These are phyloP conservation scores for Beta lomatogona DNA, from an alignment of 179 eudicot species.

Conservation along the genomic window DNA sequence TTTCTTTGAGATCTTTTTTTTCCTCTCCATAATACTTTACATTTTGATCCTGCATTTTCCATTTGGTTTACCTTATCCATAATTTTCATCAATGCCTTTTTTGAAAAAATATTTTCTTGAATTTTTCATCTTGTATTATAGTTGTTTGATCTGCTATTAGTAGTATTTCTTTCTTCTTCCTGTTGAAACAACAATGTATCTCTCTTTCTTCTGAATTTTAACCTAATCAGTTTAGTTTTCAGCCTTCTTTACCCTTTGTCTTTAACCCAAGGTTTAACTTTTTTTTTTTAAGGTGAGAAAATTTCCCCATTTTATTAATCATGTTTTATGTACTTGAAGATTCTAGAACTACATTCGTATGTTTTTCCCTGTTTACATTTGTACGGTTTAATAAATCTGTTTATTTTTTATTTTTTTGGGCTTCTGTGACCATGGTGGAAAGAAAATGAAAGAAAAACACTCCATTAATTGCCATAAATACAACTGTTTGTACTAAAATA, in stretches of 20 bases:
- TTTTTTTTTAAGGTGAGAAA: too few species aligned
- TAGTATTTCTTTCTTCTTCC: neutral
- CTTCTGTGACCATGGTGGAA: constrained; percentile 23
- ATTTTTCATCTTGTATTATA: too few species aligned
- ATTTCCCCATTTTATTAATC: neutral
- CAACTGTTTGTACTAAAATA: neutral
- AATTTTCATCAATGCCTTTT: too few species aligned
- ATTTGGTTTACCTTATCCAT: too few species aligned
- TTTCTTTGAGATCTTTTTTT: neutral
- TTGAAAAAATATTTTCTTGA: too few species aligned
- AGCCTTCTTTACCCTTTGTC: too few species aligned
- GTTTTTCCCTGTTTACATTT: constrained; percentile 12
- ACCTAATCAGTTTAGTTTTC: neutral
- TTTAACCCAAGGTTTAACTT: neutral
- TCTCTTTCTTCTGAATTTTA: neutral
- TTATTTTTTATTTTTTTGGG: constrained; percentile 15
- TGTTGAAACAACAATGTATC: constrained; percentile 9
- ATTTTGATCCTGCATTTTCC: constrained; percentile 4
- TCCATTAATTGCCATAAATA: neutral
- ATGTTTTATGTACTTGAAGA: constrained; percentile 11
- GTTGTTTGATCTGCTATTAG: too few species aligned
- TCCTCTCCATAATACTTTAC: neutral
- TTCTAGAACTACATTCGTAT: constrained; percentile 15
- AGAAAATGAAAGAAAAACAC: neutral
- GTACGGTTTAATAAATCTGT: constrained; percentile 9